Evolutionary conservation across 768 basidiomycete genomes (phyloP).

Genomic region (Tylopilus felleus): DNA sequence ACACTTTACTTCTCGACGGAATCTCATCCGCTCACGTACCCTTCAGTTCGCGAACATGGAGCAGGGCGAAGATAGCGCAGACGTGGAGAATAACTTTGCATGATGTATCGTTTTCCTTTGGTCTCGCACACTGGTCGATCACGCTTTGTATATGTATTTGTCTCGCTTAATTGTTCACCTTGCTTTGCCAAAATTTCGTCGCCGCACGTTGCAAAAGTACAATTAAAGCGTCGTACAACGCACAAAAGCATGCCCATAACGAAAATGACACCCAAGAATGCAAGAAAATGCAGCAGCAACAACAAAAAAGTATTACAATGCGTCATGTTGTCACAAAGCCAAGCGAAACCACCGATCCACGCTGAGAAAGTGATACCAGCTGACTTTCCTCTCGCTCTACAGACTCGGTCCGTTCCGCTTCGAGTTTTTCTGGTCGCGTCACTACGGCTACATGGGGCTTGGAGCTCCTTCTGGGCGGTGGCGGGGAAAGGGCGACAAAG

Average conservation of each 20-base stretch:
- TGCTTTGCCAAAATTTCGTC: not conserved
- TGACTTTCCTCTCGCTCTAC: constrained; percentile 9
- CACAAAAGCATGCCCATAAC: not conserved
- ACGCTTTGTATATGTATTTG: constrained; percentile 18
- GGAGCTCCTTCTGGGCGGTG: constrained; percentile 63
- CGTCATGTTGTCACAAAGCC: constrained; percentile 45
- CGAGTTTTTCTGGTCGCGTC: constrained; percentile 10
- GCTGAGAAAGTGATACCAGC: constrained; percentile 41
- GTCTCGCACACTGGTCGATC: not conserved
- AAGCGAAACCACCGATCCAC: constrained; percentile 53
- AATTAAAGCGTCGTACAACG: not conserved
- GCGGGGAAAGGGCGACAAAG: constrained; percentile 56
- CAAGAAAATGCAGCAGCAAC: constrained; percentile 15
- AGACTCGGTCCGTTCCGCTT: constrained; percentile 10
- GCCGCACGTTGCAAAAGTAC: not conserved
- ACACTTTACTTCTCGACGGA: not conserved
- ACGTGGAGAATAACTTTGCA: constrained; percentile 93
- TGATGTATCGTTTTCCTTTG: constrained; percentile 38
- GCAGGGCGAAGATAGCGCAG: constrained; percentile 87
- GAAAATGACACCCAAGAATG: not conserved
- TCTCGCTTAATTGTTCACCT: not conserved
- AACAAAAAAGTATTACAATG: constrained; percentile 1
- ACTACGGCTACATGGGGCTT: constrained; percentile 37
- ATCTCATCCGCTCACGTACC: constrained; percentile 1
- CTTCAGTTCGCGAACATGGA: constrained; percentile 84